A percentile compares a stretch with the other conserved stretches of the same genome.
These are phyloP conservation scores for Cystobasidiaceae sp. DNA, from an alignment of 1,284 basidiomycete genomes.

Conservation along the genomic window DNA sequence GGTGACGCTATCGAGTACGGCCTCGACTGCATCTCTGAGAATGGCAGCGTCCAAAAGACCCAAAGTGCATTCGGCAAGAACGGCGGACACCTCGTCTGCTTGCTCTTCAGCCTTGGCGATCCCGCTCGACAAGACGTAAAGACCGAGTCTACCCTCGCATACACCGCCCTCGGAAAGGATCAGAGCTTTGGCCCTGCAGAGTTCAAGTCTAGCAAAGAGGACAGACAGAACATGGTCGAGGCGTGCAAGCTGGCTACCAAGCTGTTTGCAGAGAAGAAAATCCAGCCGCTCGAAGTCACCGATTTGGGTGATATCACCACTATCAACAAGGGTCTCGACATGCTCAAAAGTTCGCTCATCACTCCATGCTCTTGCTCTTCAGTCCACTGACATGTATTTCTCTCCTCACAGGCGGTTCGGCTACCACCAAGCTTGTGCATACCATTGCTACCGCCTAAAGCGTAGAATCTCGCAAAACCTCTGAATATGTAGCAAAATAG, in stretches of 20 bases:
- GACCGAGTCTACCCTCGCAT: slow-evolving; percentile 14
- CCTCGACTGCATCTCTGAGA: slow-evolving; percentile 39
- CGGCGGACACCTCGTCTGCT: slow-evolving; percentile 35
- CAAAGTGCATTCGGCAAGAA: slow-evolving; percentile 24
- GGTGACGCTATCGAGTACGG: slow-evolving; percentile 34
- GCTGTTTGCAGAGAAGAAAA: slow-evolving; percentile 32
- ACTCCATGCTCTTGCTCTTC: not conserved
- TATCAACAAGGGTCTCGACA: slow-evolving; percentile 35
- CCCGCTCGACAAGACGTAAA: slow-evolving; percentile 19
- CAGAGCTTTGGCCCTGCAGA: slow-evolving; percentile 28
- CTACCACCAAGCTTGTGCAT: slow-evolving; percentile 20
- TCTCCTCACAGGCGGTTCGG: not conserved
- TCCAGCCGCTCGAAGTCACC: slow-evolving; percentile 35
- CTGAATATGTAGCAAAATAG: not conserved
- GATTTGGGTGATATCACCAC: slow-evolving; percentile 33
- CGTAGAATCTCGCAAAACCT: not conserved
- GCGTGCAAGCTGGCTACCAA: slow-evolving; percentile 14
- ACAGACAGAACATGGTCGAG: slow-evolving; percentile 30
- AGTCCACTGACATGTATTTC: not conserved
- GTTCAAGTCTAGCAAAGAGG: slow-evolving; percentile 30
- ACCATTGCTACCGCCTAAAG: slow-evolving; percentile 1
- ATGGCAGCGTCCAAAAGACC: slow-evolving; percentile 21
- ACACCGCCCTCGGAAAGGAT: slow-evolving; percentile 34
- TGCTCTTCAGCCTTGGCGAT: slow-evolving; percentile 33
- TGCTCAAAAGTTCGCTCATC: slow-evolving; percentile 29